Conservation (phyloP, 176 grass and related monocot species). For the Aegilops umbellulata region DNA sequence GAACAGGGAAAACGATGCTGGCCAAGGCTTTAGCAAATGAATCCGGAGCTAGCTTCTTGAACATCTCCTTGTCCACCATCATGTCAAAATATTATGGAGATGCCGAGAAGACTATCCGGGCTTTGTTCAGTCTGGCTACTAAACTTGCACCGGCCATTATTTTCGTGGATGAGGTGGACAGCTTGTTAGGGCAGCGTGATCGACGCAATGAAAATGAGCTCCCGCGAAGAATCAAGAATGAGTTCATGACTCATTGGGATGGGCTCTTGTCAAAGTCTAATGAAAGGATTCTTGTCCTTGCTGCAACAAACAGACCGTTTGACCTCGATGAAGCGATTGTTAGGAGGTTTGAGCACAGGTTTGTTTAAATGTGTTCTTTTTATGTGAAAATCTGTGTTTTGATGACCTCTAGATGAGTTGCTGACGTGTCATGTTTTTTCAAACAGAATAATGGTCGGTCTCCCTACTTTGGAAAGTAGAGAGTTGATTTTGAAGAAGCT, state of each 20-base stretch:
- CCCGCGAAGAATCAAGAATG: constrained; percentile 78
- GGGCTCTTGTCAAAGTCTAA: constrained; percentile 60
- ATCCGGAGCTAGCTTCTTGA: constrained; percentile 75
- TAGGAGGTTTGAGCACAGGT: constrained; percentile 86
- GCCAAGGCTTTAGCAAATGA: constrained; percentile 84
- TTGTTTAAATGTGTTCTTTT: not conserved
- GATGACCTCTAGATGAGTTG: constrained; percentile 7
- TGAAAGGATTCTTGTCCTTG: constrained; percentile 78
- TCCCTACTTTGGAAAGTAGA: constrained; percentile 71
- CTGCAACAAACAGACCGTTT: constrained; percentile 84
- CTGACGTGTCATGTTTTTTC: constrained; percentile 17
- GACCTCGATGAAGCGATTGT: constrained; percentile 83
- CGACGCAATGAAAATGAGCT: constrained; percentile 58
- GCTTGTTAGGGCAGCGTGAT: constrained; percentile 70
- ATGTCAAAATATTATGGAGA: constrained; percentile 75
- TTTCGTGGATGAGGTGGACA: constrained; percentile 84
- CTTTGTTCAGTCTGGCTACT: constrained; percentile 67
- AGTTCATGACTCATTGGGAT: constrained; percentile 87
- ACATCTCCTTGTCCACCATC: constrained; percentile 78
- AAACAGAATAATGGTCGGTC: constrained; percentile 84
- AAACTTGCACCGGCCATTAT: constrained; percentile 78
- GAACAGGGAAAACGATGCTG: constrained; percentile 86
- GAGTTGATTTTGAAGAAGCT: constrained; percentile 65
- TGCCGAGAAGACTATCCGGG: constrained; percentile 61
- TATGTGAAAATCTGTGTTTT: not conserved